A percentile compares a stretch with the other conserved stretches of the same genome.
Evolutionary conservation across 2,329 filamentous ascomycete genomes (phyloP).

Genomic region (Colletotrichum sp.): DNA sequence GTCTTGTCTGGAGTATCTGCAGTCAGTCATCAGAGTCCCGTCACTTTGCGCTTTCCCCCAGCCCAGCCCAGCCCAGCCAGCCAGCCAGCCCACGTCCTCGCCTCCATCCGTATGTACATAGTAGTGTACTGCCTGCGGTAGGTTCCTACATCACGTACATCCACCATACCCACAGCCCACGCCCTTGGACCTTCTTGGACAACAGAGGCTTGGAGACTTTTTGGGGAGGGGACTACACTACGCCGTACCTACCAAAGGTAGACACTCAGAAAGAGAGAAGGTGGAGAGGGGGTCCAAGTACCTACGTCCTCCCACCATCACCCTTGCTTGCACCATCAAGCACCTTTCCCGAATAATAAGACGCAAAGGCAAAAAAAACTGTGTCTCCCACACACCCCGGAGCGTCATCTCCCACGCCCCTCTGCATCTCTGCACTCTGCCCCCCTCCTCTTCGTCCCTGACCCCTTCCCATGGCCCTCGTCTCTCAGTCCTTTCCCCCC

Average conservation of each 20-base stretch:
- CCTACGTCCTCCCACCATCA: slow-evolving; percentile 5
- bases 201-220: background rate
- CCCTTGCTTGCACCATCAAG: slow-evolving; percentile 17
- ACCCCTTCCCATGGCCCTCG: background rate
- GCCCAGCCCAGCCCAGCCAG: background rate
- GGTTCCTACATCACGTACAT: background rate
- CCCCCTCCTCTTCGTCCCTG: background rate
- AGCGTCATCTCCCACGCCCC: slow-evolving; percentile 20
- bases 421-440: slow-evolving; percentile 5
- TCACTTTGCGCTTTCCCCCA: background rate
- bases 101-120: background rate
- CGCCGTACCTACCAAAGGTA: background rate
- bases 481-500: background rate
- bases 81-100: background rate
- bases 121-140: background rate
- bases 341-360: slow-evolving; percentile 16
- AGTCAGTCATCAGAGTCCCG: background rate
- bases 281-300: background rate
- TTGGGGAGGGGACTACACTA: background rate
- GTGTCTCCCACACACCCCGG: slow-evolving; percentile 1
- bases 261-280: background rate
- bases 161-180: background rate
- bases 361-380: slow-evolving; percentile 15
- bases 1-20: background rate
- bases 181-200: background rate